phyloP scores from a whole-genome alignment of 106 monocot genomes.

The Iris macrosiphon region DNA sequence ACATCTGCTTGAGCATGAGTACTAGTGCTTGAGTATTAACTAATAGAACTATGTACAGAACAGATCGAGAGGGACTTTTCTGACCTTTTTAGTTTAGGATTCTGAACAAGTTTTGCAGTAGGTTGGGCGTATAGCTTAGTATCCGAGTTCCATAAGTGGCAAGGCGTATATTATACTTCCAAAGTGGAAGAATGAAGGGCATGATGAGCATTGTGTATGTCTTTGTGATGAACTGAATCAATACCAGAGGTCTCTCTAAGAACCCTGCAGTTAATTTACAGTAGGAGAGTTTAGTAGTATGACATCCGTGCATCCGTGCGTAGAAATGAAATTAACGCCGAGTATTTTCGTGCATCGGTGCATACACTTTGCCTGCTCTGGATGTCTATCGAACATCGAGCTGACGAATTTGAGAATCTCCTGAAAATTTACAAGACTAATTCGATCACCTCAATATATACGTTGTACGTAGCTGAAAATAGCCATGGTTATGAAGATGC shows the following conservation, averaged over 20 bases:
- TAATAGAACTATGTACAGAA: too few relatives aligned
- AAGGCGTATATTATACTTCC: slow-evolving; percentile 35
- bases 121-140: slow-evolving; percentile 13
- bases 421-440: slow-evolving; percentile 55
- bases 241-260: slow-evolving; percentile 31
- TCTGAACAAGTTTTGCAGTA: slow-evolving; percentile 20
- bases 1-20: too few relatives aligned
- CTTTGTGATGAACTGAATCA: slow-evolving; percentile 19
- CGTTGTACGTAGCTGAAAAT: too few relatives aligned
- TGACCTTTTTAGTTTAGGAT: too few relatives aligned
- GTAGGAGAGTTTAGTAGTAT: too few relatives aligned
- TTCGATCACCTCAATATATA: too few relatives aligned
- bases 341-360: neutral
- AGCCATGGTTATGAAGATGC: too few relatives aligned
- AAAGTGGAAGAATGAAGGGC: slow-evolving; percentile 50
- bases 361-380: slow-evolving; percentile 45
- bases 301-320: too few relatives aligned
- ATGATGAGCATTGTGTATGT: slow-evolving; percentile 33
- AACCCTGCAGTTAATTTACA: slow-evolving; percentile 35
- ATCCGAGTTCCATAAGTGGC: slow-evolving; percentile 22
- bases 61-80: too few relatives aligned
- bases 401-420: slow-evolving; percentile 36
- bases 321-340: neutral
- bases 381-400: slow-evolving; percentile 43
- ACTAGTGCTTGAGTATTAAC: too few relatives aligned